phyloP scores from a whole-genome alignment of 1,139 yeast genomes.

The Tardiomyces blankii region DNA sequence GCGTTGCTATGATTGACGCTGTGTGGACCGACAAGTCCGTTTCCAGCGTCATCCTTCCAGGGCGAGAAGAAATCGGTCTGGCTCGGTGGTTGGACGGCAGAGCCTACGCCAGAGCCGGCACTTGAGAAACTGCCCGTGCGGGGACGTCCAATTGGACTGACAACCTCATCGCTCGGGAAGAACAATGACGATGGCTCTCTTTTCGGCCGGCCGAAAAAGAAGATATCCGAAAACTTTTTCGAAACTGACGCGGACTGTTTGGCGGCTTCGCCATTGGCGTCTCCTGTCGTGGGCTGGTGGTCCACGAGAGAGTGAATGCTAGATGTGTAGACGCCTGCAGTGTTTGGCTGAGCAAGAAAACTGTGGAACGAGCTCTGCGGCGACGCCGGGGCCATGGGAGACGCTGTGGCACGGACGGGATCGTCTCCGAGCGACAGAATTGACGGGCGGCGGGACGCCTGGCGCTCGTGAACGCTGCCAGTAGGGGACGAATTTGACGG shows the following conservation, averaged over 20 bases:
- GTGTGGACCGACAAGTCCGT: neutral
- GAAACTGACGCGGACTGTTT: neutral
- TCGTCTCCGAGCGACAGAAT: constrained; percentile 8
- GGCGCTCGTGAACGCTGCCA: neutral
- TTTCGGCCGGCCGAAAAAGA: constrained; percentile 11
- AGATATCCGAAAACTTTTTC: constrained; percentile 12
- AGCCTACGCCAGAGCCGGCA: neutral
- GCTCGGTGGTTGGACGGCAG: neutral
- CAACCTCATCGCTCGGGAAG: neutral
- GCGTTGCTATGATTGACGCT: neutral
- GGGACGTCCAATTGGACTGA: neutral
- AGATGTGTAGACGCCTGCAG: neutral
- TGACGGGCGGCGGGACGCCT: constrained; percentile 6
- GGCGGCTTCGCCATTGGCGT: neutral
- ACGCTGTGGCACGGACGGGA: constrained; percentile 3
- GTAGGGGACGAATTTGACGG: neutral
- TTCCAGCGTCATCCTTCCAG: neutral
- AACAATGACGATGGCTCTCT: constrained; percentile 1
- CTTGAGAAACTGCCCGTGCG: neutral
- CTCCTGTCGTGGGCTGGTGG: neutral
- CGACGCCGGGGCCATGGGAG: constrained; percentile 9
- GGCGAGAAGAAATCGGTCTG: neutral
- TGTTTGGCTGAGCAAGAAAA: constrained; percentile 4
- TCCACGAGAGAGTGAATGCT: neutral
- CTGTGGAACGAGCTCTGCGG: constrained; percentile 10